phyloP scores from a whole-genome alignment of 441 rosid species.

The Viola pubescens region DNA sequence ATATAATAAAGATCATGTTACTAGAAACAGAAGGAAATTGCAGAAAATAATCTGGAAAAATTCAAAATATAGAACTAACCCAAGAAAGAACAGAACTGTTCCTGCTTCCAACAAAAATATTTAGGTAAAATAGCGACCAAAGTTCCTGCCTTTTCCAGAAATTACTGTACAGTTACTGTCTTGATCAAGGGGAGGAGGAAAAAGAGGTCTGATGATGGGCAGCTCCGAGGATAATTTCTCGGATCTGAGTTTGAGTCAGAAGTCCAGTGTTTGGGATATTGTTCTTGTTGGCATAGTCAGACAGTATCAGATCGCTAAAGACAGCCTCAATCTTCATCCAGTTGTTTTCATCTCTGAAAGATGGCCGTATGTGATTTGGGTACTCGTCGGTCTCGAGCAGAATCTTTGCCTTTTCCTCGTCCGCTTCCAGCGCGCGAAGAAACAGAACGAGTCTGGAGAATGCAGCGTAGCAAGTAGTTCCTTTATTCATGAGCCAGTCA shows the following conservation, averaged over 20 bases:
- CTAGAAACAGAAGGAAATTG: too few relatives aligned
- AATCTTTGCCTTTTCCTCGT: not conserved
- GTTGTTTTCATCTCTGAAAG: not conserved
- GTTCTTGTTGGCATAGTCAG: slow-evolving; percentile 2
- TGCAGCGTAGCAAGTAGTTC: not conserved
- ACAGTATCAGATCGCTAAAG: not conserved
- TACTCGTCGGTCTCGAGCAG: not conserved
- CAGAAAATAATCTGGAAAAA: too few relatives aligned
- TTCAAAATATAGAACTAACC: too few relatives aligned
- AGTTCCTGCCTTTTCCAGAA: too few relatives aligned
- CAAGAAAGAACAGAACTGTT: too few relatives aligned
- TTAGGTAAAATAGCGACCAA: too few relatives aligned
- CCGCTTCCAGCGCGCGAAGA: not conserved
- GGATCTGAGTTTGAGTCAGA: not conserved
- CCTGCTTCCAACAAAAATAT: too few relatives aligned
- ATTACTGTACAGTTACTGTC: too few relatives aligned
- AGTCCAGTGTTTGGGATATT: not conserved
- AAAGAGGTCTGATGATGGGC: not conserved
- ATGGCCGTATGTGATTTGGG: not conserved
- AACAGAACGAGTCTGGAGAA: not conserved
- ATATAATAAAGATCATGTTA: too few relatives aligned
- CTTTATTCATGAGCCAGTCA: not conserved
- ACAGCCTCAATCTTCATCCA: not conserved
- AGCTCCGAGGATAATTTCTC: not conserved
- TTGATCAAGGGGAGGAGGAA: not conserved